Evolutionary conservation across 768 basidiomycete genomes (phyloP), one percentile per base, ranked within the genome.

Genomic region (Hydnum rufescens): DNA sequence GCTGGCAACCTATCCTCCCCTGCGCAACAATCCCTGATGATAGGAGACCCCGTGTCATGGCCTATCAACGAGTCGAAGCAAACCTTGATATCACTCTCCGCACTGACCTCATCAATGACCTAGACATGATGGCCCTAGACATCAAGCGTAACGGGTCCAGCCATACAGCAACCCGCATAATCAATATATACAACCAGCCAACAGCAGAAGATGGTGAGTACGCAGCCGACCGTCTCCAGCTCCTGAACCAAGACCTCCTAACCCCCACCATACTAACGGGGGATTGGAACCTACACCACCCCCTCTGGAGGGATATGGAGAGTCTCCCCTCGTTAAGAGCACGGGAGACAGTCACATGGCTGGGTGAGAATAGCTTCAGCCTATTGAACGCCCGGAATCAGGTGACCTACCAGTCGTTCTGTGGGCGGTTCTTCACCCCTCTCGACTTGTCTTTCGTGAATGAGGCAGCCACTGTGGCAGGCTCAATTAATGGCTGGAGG

Each of bases 221-320:
- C n/a, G 22, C 53, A 4, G 3, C 51, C 30, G 18, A 53, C 23
- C 30, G 46, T 2, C 46, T 51, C 44, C 26, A 22, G 47, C 2
- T n/a, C 26, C 31, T 34, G 31, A 53, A 5, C 13, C 53, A 34
- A 2, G 30, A 39, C 2, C 13, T 23, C 26, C 6, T 31, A n/a
- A 53, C 34, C 2, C 53, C 53, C 5, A 48, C 36, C 1, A 53
- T 53, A 29, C 23, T 53, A 18, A 49, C 47, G 8, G 49, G 49
- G 3, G 53, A 53, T 36, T 53, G 48, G 53, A 51, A 53, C 18
- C 29, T 50, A 16, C 44, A 52, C 26, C 53, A 53, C 43, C 53
- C 53, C 2, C n/a, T 25, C 1, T 51, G 44, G 47, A 31, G 44
- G 19, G 30, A 50, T 22, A 30, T 22, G 32, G 44, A 42, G 25